Percentiles rank a stretch among this genome's conserved stretches.
phyloP scores from a whole-genome alignment of 2,329 filamentous ascomycete species.

The Exophiala sideris region DNA sequence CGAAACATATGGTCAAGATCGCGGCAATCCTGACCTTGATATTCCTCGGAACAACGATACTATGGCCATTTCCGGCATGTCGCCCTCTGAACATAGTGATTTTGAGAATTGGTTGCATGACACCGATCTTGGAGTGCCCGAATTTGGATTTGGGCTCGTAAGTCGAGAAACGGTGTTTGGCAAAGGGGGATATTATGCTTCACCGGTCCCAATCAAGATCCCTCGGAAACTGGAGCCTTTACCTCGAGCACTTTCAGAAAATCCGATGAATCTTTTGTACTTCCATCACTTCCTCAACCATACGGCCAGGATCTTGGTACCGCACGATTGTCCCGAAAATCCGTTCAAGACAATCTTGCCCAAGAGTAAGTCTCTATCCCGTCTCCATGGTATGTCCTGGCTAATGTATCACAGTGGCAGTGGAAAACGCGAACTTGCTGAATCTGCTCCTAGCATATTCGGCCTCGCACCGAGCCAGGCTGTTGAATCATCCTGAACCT shows the following conservation, averaged over 20 bases:
- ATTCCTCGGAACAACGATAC: conserved; percentile 68
- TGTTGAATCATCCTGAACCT: conserved; percentile 71
- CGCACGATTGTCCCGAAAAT: conserved; percentile 61
- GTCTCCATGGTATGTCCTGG: conserved; percentile 39
- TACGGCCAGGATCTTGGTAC: conserved; percentile 65
- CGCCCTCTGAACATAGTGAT: conserved; percentile 36
- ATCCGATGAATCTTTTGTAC: conserved; percentile 76
- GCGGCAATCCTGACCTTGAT: conserved; percentile 67
- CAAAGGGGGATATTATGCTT: conserved; percentile 65
- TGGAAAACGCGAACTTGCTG: conserved; percentile 58
- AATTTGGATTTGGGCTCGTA: conserved; percentile 50
- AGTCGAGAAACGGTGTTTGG: conserved; percentile 54
- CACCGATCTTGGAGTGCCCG: conserved; percentile 30
- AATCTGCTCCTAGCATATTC: conserved; percentile 77
- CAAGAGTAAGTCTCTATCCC: conserved; percentile 50
- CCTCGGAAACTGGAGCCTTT: conserved; percentile 56
- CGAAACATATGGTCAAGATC: conserved; percentile 65
- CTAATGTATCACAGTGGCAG: conserved; percentile 50
- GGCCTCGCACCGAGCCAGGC: conserved; percentile 74
- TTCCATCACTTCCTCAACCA: conserved; percentile 75
- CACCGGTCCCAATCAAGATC: conserved; percentile 64
- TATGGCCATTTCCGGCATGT: conserved; percentile 57
- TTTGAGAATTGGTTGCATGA: conserved; percentile 29
- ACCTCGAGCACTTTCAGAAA: conserved; percentile 59
- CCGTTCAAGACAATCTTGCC: conserved; percentile 60